Conservation (phyloP, 2,329 filamentous ascomycete genomes). For the Ciborinia camelliae region DNA sequence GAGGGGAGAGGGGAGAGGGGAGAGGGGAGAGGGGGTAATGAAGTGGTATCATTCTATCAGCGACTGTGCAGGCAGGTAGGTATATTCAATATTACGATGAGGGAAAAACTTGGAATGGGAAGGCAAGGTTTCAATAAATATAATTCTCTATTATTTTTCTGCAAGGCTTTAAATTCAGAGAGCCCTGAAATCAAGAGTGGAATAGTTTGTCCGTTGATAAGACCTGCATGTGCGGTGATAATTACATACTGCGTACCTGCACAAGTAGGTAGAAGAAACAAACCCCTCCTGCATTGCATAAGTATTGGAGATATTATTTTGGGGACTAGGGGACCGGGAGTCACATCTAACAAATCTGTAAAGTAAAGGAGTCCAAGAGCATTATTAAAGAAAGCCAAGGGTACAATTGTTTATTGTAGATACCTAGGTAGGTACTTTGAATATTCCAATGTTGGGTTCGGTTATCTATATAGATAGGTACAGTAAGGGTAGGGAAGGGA, state of each 20-base stretch:
- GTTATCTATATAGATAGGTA: too few species aligned
- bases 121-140: not conserved
- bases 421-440: too few species aligned
- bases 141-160: not conserved
- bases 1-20: not conserved
- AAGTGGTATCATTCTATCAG: not conserved
- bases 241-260: slow-evolving; percentile 7
- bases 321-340: not conserved
- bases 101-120: not conserved
- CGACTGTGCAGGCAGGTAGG: too few species aligned
- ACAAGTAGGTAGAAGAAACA: not conserved
- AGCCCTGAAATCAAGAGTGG: slow-evolving; percentile 2
- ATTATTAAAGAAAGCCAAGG: not conserved
- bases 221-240: slow-evolving; percentile 11
- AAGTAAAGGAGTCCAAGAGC: not conserved
- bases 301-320: not conserved
- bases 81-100: not conserved
- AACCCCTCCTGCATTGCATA: not conserved
- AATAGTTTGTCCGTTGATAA: slow-evolving; percentile 6
- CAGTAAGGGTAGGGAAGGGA: too few species aligned
- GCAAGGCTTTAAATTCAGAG: not conserved
- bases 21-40: not conserved
- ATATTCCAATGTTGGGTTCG: too few species aligned
- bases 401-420: too few species aligned
- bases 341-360: not conserved